A percentile compares a stretch with the other conserved stretches of the same genome.
Conservation (phyloP, 768 basidiomycete species). For the Albatrellus ellisii region DNA sequence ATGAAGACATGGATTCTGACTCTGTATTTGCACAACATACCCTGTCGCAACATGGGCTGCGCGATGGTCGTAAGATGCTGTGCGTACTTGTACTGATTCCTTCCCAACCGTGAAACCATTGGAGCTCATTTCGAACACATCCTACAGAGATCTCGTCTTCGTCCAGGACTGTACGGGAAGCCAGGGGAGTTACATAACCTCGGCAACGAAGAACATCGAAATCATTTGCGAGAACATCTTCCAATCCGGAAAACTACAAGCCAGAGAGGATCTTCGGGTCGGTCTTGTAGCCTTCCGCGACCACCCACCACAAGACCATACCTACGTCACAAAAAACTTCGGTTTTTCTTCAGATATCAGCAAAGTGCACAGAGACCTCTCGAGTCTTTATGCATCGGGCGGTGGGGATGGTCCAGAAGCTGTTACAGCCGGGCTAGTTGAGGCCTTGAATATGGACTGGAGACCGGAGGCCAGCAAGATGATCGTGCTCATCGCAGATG, state of each 20-base stretch:
- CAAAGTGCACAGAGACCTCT: slow-evolving; percentile 75
- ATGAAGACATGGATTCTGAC: slow-evolving; percentile 59
- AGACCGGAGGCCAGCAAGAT: slow-evolving; percentile 81
- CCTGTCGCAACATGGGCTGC: slow-evolving; percentile 23
- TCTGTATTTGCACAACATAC: slow-evolving; percentile 22
- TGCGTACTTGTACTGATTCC: slow-evolving; percentile 26
- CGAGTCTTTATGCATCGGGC: slow-evolving; percentile 75
- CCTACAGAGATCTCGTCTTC: slow-evolving; percentile 77
- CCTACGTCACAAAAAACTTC: slow-evolving; percentile 88
- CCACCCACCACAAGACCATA: slow-evolving; percentile 95
- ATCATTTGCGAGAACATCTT: slow-evolving; percentile 91
- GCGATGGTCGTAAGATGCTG: slow-evolving; percentile 55
- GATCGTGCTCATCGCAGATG: slow-evolving; percentile 94
- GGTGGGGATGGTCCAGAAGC: slow-evolving; percentile 96
- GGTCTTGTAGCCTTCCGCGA: slow-evolving; percentile 93
- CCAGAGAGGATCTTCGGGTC: slow-evolving; percentile 77
- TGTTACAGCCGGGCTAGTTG: slow-evolving; percentile 84
- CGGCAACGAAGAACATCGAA: slow-evolving; percentile 93
- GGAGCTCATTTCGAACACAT: background rate
- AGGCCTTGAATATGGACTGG: slow-evolving; percentile 87
- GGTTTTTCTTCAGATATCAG: slow-evolving; percentile 88
- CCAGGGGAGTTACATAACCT: slow-evolving; percentile 83
- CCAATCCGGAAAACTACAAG: slow-evolving; percentile 84
- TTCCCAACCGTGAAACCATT: too few species aligned
- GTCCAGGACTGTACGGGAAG: slow-evolving; percentile 93